Percentiles rank a stretch among this genome's conserved stretches.
Conservation (phyloP, 768 basidiomycete species). For the Candolleomyces eurysporus region DNA sequence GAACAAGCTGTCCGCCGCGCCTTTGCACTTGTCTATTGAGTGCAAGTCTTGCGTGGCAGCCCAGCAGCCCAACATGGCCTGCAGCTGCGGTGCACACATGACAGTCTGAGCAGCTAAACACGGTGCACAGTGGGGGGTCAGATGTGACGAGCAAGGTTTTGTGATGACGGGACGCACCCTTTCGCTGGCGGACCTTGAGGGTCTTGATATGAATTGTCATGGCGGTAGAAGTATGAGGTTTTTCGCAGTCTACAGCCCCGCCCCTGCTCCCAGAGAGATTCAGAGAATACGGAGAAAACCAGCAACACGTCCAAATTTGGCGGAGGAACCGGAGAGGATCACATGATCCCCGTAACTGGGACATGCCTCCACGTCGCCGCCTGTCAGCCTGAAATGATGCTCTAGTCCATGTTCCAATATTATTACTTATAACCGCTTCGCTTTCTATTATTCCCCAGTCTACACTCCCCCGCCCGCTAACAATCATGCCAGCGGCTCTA, state of each 20-base stretch:
- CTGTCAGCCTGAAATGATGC: neutral
- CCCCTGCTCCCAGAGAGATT: slow-evolving; percentile 7
- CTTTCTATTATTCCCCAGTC: neutral
- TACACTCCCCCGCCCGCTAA: neutral
- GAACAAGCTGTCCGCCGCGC: slow-evolving; percentile 59
- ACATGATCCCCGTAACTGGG: slow-evolving; percentile 5
- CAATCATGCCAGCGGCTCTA: slow-evolving; percentile 38
- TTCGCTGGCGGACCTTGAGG: slow-evolving; percentile 76
- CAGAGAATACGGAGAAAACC: slow-evolving; percentile 2
- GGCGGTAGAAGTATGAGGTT: neutral
- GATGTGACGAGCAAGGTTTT: neutral
- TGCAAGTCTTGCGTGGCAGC: slow-evolving; percentile 67
- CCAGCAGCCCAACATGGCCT: slow-evolving; percentile 85
- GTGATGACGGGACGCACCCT: slow-evolving; percentile 45
- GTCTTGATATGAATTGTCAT: slow-evolving; percentile 75
- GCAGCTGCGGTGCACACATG: slow-evolving; percentile 67
- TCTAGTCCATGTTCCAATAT: neutral
- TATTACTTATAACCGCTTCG: neutral
- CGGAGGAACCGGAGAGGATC: neutral
- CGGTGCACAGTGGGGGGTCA: slow-evolving; percentile 2
- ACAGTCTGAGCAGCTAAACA: slow-evolving; percentile 43
- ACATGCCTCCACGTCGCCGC: slow-evolving; percentile 5
- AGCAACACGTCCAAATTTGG: neutral
- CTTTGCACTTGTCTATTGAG: slow-evolving; percentile 53
- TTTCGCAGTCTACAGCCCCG: neutral